Base-by-base conservation (phyloP, 2,329 filamentous ascomycete species). In the Exserohilum rostratum region DNA sequence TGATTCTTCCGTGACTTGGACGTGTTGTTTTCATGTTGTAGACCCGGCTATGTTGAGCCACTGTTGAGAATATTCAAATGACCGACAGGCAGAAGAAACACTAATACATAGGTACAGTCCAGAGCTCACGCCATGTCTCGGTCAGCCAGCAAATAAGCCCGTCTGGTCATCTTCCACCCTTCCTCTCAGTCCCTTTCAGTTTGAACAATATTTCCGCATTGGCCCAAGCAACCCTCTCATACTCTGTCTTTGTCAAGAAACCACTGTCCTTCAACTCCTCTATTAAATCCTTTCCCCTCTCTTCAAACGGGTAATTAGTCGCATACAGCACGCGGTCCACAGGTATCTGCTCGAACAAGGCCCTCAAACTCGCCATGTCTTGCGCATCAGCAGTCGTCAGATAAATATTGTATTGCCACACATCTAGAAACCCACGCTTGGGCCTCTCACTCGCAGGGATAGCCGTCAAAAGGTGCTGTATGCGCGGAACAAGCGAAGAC, bases 391-490 rank as follows among this genome's bases (percentile, higher is more conserved):
- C 81, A 2, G 83, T 85, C 1, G 83, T 85, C 22, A 87, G 67
- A 79, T 82, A 86, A 10, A 86, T 70, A 53, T 87, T 87, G 53
- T 78, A 71, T 42, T 80, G 76, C 77, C 81, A 87, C 2, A 85
- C 81, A 11, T 82, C 73, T 12, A 70, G 63, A 42, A 86, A 80
- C 0, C 70, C 52, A 53, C 69, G 67, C 11, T 58, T 64, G 0
- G 67, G 65, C 48, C 57, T 66, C 27, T 61, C 56, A 18, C 48
- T 20, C 7, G 25, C 29, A 2, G 62, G 61, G 7, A 67, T 55
- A 25, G 49, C 68, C 73, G 27, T 54, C 31, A 65, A 57, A 0
- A 67, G 43, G 46, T 29, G 74, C 46, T 55, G 50, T 44, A 80
- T 76, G 2, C 83, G 77, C 37, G 83, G 79, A 12, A 86, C 69